Base-by-base conservation (phyloP, 2,329 filamentous ascomycete species). In the Neonectria faginata region DNA sequence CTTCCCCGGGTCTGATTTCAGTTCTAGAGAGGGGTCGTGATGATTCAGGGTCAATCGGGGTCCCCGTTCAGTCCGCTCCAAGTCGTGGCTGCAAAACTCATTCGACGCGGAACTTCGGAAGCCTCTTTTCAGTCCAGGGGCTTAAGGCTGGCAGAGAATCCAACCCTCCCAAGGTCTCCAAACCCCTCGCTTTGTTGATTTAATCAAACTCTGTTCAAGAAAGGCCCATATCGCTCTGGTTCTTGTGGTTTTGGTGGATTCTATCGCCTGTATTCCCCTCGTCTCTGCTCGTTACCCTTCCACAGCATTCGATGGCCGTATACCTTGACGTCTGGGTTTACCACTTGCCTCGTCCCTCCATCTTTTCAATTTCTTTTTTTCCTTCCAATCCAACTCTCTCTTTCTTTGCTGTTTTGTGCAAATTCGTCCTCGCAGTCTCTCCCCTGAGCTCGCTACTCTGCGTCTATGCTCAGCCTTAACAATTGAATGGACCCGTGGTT, bases 1-100 rank as follows among this genome's bases (percentile, higher is more conserved):
- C 29, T 33, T 36, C 10, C 18, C 12, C 29, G 10, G 11, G 39
- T 20, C 39, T 20, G n/a, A 11, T 3, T 20, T 33, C 16, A 42
- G 29, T 20, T 33, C 12, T 10, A 51, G 48, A 51, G 29, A 25
- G 48, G 45, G n/a, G n/a, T 16, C 11, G 10, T 11, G 48, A 33
- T 51, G 7, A 33, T 51, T 51, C 48, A 51, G 48, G 29, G 29
- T 51, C 48, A 51, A 33, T 18, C 14, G 27, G 29, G 4, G 29
- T 33, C 48, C 47, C 48, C 48, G n/a, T 12, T n/a, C 48, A 51
- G 31, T 2, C 18, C 10, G 48, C n/a, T 20, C 16, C 48, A 50
- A 20, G 16, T 20, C n/a, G n/a, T 51, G 48, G 22, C 48, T 33
- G 48, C n/a, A 29, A 7, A 20, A 8, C 29, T 51, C 27, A 3